Evolutionary conservation across 768 basidiomycete species (phyloP), one percentile per base, ranked within the genome.

Genomic region (Boletus rubroflammeus): DNA sequence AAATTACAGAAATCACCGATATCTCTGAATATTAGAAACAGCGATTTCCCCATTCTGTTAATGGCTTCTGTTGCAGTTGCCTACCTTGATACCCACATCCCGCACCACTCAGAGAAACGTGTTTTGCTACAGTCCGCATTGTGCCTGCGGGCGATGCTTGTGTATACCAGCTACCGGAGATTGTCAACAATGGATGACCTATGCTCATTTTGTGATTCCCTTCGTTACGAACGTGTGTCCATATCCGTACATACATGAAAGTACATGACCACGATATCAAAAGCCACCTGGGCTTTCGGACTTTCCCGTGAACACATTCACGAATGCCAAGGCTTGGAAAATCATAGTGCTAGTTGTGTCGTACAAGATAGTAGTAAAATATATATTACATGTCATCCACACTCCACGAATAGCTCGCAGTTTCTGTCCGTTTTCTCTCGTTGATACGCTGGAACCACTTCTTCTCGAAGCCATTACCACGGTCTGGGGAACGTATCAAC

Each of bases 391-490:
- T 97, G 67, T 96, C 94, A 59, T 97, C 94, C 51, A 88, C 85
- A 57, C 92, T 85, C 90, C 90, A 96, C 55, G 83, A 76, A 61
- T 94, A 86, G 48, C 85, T 86, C 65, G 93, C 92, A 25, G 80
- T 69, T 6, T 81, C 81, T 54, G 73, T 79, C 55, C 95, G 81
- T 65, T 83, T 82, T 66, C 77, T 79, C 39, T 88, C 81, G 67
- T 98, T 98, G 56, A 79, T 75, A 53, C 79, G 80, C 70, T 98
- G 93, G 76, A 95, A 96, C 48, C 84, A 74, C 63, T 93, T 93
- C 76, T 88, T 90, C 75, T 98, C 96, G 62, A 95, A 98, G 4
- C 96, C 97, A 58, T 88, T 98, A 4, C 91, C 83, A 51, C 94
- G 82, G 67, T 98, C 94, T 94, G 60, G 15, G 49, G 51, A 42